Conservation (phyloP, 2,329 filamentous ascomycete genomes). For the Cryphonectria parasitica region DNA sequence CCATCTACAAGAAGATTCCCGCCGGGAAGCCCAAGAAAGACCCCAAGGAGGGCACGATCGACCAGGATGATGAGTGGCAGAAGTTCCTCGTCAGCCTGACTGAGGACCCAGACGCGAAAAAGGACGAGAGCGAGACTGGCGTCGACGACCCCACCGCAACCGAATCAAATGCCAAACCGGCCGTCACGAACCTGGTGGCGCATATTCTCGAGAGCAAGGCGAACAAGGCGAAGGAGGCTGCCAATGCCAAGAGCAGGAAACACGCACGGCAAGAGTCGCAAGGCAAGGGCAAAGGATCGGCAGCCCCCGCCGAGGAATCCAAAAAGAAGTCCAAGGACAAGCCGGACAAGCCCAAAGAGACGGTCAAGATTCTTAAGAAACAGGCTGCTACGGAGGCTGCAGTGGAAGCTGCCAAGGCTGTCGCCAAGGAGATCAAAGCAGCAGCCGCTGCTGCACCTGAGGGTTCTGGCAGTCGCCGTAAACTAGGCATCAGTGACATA, state of each 20-base stretch:
- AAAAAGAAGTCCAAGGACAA: constrained; percentile 61
- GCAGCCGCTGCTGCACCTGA: constrained; percentile 37
- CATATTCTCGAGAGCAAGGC: constrained; percentile 83
- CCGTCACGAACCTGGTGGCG: constrained; percentile 73
- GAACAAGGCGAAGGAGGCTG: constrained; percentile 68
- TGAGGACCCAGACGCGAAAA: constrained; percentile 55
- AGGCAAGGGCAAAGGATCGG: constrained; percentile 50
- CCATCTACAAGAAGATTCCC: constrained; percentile 82
- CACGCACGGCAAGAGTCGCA: constrained; percentile 59
- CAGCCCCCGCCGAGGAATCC: constrained; percentile 47
- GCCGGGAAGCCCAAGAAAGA: constrained; percentile 76
- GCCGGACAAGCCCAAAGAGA: constrained; percentile 58
- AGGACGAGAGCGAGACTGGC: constrained; percentile 53
- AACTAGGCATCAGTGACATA: constrained; percentile 61
- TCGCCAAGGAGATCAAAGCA: constrained; percentile 43
- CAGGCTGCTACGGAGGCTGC: constrained; percentile 56
- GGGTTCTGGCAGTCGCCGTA: constrained; percentile 60
- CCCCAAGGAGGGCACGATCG: constrained; percentile 88
- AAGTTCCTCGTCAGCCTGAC: constrained; percentile 87
- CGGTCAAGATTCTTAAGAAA: constrained; percentile 66
- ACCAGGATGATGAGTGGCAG: constrained; percentile 95
- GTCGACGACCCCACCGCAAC: constrained; percentile 51
- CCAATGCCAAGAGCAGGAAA: constrained; percentile 59
- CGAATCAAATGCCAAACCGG: constrained; percentile 64
- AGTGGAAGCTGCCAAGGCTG: constrained; percentile 50